Conservation (phyloP, 768 basidiomycete species). For the Tricholoma terreum region DNA sequence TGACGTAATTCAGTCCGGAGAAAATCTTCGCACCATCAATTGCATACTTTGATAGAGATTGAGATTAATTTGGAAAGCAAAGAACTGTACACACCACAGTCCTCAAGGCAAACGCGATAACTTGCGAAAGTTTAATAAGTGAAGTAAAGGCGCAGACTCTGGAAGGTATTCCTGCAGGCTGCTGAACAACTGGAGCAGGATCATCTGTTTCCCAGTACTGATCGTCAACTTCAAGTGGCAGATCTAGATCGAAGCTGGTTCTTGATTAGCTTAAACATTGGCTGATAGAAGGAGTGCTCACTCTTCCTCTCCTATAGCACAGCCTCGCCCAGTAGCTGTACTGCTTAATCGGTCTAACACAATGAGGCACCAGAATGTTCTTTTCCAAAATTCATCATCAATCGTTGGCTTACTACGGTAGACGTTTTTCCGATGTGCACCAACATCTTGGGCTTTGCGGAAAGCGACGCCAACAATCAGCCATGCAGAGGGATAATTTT, state of each 20-base stretch:
- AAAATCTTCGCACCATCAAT: slow-evolving; percentile 62
- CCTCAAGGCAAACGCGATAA: slow-evolving; percentile 64
- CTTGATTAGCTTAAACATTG: slow-evolving; percentile 4
- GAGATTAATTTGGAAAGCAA: slow-evolving; percentile 1
- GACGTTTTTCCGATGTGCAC: slow-evolving; percentile 65
- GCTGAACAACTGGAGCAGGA: slow-evolving; percentile 54
- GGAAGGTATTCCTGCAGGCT: slow-evolving; percentile 60
- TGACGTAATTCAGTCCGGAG: slow-evolving; percentile 47
- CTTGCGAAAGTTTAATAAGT: slow-evolving; percentile 62
- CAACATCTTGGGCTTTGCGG: slow-evolving; percentile 71
- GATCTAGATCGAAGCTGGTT: slow-evolving; percentile 74
- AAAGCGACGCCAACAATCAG: slow-evolving; percentile 48
- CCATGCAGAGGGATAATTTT: slow-evolving; percentile 53
- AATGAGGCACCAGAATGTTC: slow-evolving; percentile 73
- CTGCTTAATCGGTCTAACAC: slow-evolving; percentile 57
- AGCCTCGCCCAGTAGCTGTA: slow-evolving; percentile 52
- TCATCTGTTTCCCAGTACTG: slow-evolving; percentile 67
- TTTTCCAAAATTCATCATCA: slow-evolving; percentile 68
- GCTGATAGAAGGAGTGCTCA: slow-evolving; percentile 28
- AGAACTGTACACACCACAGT: slow-evolving; percentile 52
- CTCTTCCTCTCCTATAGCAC: slow-evolving; percentile 65
- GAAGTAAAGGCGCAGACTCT: slow-evolving; percentile 60
- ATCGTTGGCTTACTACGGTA: slow-evolving; percentile 43
- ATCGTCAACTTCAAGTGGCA: slow-evolving; percentile 81
- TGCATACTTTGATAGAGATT: slow-evolving; percentile 50